Percentiles rank a stretch among this genome's conserved stretches.
phyloP scores from a whole-genome alignment of 2,329 filamentous ascomycete genomes.

The Xylariaceae sp. region DNA sequence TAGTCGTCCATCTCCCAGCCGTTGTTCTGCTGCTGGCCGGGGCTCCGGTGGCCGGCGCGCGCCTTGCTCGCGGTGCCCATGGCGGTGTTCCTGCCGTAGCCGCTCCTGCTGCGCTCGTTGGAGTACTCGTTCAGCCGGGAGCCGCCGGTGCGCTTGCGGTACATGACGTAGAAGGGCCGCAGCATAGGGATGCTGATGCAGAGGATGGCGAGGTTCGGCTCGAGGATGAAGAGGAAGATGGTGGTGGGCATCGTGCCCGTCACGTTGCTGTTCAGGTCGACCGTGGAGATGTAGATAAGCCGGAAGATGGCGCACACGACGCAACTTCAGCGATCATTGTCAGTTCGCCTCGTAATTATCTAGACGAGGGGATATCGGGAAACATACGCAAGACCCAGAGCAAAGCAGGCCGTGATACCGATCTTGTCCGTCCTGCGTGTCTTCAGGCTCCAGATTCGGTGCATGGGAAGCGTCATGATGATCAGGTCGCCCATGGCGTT shows the following conservation, averaged over 20 bases:
- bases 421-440: slow-evolving; percentile 29
- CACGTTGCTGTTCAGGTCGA: slow-evolving; percentile 28
- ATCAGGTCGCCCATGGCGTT: slow-evolving; percentile 31
- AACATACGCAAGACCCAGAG: slow-evolving; percentile 28
- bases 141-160: slow-evolving; percentile 22
- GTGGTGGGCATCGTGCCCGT: slow-evolving; percentile 33
- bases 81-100: neutral
- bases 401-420: slow-evolving; percentile 28
- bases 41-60: slow-evolving; percentile 5
- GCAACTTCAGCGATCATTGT: slow-evolving; percentile 18
- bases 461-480: slow-evolving; percentile 31
- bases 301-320: slow-evolving; percentile 31
- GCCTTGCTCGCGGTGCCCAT: slow-evolving; percentile 2
- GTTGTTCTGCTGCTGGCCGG: slow-evolving; percentile 1
- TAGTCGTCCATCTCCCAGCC: slow-evolving; percentile 16
- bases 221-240: slow-evolving; percentile 26
- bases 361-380: neutral
- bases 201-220: slow-evolving; percentile 9
- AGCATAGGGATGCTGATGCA: slow-evolving; percentile 5
- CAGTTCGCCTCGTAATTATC: neutral
- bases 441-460: slow-evolving; percentile 30
- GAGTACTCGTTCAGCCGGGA: slow-evolving; percentile 21
- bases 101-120: slow-evolving; percentile 5
- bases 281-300: slow-evolving; percentile 28
- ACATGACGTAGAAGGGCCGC: slow-evolving; percentile 18